phyloP scores from a whole-genome alignment of 2,329 filamentous ascomycete genomes.

The Hymenoscyphus repandus region DNA sequence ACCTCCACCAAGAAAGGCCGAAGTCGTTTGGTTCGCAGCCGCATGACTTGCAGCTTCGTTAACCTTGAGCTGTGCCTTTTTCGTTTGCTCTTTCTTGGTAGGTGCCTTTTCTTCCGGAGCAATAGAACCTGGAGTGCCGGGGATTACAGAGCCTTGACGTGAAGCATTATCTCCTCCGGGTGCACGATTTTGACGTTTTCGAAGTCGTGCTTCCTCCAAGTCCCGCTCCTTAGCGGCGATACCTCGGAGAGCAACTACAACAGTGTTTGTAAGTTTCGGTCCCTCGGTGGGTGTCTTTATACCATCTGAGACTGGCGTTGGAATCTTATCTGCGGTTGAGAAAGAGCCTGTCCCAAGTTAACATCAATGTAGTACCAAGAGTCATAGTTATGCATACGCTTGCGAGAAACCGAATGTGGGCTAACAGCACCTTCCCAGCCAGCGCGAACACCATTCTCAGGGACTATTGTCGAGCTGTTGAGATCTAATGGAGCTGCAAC shows the following conservation, averaged over 20 bases:
- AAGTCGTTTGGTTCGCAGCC: conserved; percentile 78
- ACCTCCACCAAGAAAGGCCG: conserved; percentile 67
- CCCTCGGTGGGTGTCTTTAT: conserved; percentile 42
- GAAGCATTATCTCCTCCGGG: conserved; percentile 45
- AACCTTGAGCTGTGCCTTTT: conserved; percentile 65
- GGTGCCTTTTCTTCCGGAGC: conserved; percentile 67
- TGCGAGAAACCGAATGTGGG: conserved; percentile 49
- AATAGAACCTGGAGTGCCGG: conserved; percentile 56
- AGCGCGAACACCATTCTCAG: conserved; percentile 27
- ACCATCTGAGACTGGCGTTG: conserved; percentile 42
- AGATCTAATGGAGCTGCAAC: conserved; percentile 51
- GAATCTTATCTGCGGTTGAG: conserved; percentile 35
- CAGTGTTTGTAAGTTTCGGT: conserved; percentile 36
- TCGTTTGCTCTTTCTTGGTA: conserved; percentile 84
- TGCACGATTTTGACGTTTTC: conserved; percentile 59
- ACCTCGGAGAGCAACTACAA: conserved; percentile 51
- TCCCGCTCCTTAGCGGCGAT: conserved; percentile 62
- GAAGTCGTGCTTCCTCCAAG: conserved; percentile 66
- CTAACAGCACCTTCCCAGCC: conserved; percentile 45
- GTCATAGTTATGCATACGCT: conserved; percentile 46
- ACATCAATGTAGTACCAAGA: conserved; percentile 24
- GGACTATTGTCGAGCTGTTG: conserved; percentile 28
- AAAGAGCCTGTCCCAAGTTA: conserved; percentile 30
- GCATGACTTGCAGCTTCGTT: conserved; percentile 75
- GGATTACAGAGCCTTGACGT: conserved; percentile 45